These are phyloP conservation scores for Plasmodium gonderi DNA, from an alignment of 169 alveolate species.

Conservation along the genomic window DNA sequence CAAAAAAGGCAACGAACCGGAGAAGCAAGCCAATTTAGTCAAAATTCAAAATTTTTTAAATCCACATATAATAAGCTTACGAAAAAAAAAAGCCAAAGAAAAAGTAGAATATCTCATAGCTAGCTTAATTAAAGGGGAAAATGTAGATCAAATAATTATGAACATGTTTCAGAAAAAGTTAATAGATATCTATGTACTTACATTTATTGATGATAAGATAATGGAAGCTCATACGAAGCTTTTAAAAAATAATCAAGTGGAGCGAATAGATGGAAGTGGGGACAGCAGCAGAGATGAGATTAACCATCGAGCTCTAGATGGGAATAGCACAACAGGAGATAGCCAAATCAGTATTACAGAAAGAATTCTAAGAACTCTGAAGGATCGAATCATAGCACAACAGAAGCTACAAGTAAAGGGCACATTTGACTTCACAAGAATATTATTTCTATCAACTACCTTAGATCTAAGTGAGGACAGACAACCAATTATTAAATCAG, in stretches of 20 bases:
- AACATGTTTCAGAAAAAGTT: constrained; percentile 48
- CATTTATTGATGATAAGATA: constrained; percentile 70
- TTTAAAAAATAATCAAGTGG: neutral
- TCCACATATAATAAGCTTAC: constrained; percentile 41
- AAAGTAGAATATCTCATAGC: constrained; percentile 64
- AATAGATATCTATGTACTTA: constrained; percentile 58
- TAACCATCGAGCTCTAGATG: neutral
- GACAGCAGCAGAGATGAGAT: neutral
- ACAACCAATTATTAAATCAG: constrained; percentile 34
- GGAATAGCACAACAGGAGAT: neutral
- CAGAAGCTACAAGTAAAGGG: constrained; percentile 67
- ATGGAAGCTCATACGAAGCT: constrained; percentile 68
- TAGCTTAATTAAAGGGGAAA: constrained; percentile 32
- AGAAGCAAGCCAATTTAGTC: constrained; percentile 22
- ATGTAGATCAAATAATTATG: constrained; percentile 33
- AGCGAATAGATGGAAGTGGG: neutral
- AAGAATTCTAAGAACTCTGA: constrained; percentile 46
- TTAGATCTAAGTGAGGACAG: constrained; percentile 36
- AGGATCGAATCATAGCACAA: constrained; percentile 68
- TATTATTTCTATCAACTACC: constrained; percentile 61
- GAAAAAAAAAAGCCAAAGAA: constrained; percentile 72
- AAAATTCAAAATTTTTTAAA: constrained; percentile 58
- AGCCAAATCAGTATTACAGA: constrained; percentile 65
- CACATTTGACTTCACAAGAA: constrained; percentile 45
- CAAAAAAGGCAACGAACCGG: constrained; percentile 66